Conservation (phyloP, 176 grass and related monocot species). For the Zea mays region DNA sequence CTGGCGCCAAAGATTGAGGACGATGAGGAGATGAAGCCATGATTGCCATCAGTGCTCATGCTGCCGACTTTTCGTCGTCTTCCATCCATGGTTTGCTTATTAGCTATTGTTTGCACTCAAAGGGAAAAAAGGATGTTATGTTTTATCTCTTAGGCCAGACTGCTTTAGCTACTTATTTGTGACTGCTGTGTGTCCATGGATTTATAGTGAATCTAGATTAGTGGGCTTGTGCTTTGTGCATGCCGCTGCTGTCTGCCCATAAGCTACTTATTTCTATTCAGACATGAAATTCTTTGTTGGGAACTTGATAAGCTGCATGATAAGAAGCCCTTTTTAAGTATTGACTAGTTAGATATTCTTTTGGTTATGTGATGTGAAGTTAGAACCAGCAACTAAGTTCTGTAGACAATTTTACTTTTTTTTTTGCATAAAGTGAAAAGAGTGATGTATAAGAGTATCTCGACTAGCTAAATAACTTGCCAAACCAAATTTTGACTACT, state of each 20-base stretch:
- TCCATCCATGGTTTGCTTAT: neutral
- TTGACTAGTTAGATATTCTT: too few species aligned
- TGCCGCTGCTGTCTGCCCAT: neutral
- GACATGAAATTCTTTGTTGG: neutral
- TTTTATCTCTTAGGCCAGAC: slow-evolving; percentile 11
- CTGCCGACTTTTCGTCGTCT: neutral
- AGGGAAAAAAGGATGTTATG: neutral
- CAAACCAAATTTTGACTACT: too few species aligned
- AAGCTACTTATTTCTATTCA: neutral
- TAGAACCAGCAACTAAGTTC: too few species aligned
- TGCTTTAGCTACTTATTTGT: slow-evolving; percentile 29
- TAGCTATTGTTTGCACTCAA: slow-evolving; percentile 10
- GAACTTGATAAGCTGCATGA: neutral
- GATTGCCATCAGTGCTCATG: neutral
- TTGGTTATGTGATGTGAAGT: too few species aligned
- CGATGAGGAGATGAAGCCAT: slow-evolving; percentile 84
- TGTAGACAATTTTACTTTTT: too few species aligned
- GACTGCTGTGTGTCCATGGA: slow-evolving; percentile 28
- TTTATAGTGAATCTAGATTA: slow-evolving; percentile 39
- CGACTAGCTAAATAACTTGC: too few species aligned
- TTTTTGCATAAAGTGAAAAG: too few species aligned
- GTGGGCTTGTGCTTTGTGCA: slow-evolving; percentile 21
- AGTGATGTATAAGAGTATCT: too few species aligned
- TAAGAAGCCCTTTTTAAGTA: neutral
- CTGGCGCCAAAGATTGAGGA: slow-evolving; percentile 93